A percentile compares a stretch with the other conserved stretches of the same genome.
These are phyloP conservation scores for Leishmania amazonensis DNA, from an alignment of 208 protist genomes.

Conservation along the genomic window DNA sequence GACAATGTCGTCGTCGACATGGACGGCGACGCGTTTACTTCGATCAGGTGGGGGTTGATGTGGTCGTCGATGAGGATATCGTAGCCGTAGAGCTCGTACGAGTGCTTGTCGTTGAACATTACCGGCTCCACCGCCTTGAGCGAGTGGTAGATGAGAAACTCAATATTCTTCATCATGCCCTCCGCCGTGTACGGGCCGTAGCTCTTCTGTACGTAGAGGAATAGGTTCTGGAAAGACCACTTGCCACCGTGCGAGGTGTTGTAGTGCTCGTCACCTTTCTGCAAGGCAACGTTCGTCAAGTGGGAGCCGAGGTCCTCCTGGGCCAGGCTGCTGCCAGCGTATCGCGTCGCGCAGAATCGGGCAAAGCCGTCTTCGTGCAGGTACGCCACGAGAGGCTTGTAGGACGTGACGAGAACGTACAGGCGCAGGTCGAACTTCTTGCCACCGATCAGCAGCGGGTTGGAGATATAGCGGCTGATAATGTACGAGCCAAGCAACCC, in stretches of 20 bases:
- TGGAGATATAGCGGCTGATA: constrained; percentile 94
- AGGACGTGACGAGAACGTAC: constrained; percentile 96
- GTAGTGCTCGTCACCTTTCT: constrained; percentile 94
- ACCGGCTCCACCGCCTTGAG: constrained; percentile 88
- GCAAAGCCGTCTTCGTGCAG: constrained; percentile 93
- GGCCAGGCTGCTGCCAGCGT: constrained; percentile 52
- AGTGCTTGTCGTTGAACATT: constrained; percentile 96
- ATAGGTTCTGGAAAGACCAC: constrained; percentile 90
- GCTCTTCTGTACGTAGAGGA: constrained; percentile 81
- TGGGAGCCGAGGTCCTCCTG: constrained; percentile 92
- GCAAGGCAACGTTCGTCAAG: constrained; percentile 97
- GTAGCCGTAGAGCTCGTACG: constrained; percentile 98
- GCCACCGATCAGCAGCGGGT: constrained; percentile 95
- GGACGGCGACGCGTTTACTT: constrained; percentile 95
- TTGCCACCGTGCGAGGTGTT: constrained; percentile 95
- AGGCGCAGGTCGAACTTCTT: constrained; percentile 98
- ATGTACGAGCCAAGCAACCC: constrained; percentile 77
- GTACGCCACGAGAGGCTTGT: constrained; percentile 93
- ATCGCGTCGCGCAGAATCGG: constrained; percentile 95
- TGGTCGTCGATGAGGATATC: constrained; percentile 97
- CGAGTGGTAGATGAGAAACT: constrained; percentile 94
- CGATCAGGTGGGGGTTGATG: constrained; percentile 96
- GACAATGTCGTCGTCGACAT: constrained; percentile 83
- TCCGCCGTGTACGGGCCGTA: constrained; percentile 73
- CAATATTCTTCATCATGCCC: constrained; percentile 86